Evolutionary conservation across 1,284 basidiomycete species (phyloP).

Genomic region (Malassezia cuniculi): DNA sequence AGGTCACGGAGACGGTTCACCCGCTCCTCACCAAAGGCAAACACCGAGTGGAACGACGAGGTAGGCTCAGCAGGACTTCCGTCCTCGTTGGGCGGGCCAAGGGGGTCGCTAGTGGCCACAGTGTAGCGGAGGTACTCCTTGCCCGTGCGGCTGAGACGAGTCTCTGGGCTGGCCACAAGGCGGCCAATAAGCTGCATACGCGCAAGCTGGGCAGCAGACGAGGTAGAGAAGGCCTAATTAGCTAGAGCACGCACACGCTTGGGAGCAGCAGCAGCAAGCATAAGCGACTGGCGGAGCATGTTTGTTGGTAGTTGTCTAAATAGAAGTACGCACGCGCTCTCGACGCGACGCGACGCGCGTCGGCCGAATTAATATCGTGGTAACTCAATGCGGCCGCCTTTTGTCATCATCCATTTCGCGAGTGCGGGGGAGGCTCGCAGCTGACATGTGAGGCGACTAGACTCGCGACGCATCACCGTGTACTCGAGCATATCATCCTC

Average conservation of each 20-base stretch:
- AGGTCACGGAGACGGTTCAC: constrained; percentile 19
- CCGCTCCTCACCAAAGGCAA: constrained; percentile 25
- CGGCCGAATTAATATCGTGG: constrained; percentile 15
- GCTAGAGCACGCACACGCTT: constrained; percentile 6
- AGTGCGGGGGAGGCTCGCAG: constrained; percentile 14
- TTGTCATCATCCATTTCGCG: constrained; percentile 14
- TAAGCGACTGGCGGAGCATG: constrained; percentile 11
- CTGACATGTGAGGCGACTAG: constrained; percentile 21
- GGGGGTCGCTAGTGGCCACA: constrained; percentile 36
- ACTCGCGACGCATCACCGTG: constrained; percentile 13
- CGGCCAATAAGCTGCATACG: constrained; percentile 41
- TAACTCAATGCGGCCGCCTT: constrained; percentile 16
- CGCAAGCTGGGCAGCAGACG: constrained; percentile 24
- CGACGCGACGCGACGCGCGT: constrained; percentile 2
- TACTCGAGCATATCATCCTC: constrained; percentile 30
- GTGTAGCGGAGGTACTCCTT: constrained; percentile 43
- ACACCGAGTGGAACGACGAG: constrained; percentile 23
- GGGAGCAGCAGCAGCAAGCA: constrained; percentile 3
- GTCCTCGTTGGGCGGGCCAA: constrained; percentile 30
- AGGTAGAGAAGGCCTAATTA: constrained; percentile 29
- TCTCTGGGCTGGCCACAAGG: constrained; percentile 35
- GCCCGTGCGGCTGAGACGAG: constrained; percentile 33
- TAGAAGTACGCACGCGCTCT: too few species aligned
- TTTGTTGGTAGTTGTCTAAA: too few species aligned
- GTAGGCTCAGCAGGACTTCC: constrained; percentile 18